Evolutionary conservation across 176 grass and related monocot genomes (phyloP).

Genomic region (Oryza brachyantha): DNA sequence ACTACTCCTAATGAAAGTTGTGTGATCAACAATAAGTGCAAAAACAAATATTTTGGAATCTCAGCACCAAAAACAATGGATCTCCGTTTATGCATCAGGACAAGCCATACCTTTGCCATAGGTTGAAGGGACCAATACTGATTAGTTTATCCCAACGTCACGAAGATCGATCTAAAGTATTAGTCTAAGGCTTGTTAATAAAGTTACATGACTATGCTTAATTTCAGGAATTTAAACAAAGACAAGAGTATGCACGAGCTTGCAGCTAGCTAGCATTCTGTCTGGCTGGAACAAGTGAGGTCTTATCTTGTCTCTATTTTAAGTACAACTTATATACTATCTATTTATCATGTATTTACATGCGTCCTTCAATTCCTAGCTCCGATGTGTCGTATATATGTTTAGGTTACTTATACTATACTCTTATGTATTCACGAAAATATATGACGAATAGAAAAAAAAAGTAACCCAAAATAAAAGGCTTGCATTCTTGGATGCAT

Average conservation of each 20-base stretch:
- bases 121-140: constrained; percentile 5
- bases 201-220: constrained; percentile 26
- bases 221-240: constrained; percentile 20
- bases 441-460: too few species aligned
- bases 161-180: constrained; percentile 18
- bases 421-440: too few species aligned
- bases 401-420: too few species aligned
- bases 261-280: not conserved
- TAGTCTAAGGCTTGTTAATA: constrained; percentile 5
- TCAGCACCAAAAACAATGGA: not conserved
- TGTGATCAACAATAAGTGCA: not conserved
- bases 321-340: not conserved
- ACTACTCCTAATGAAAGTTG: too few species aligned
- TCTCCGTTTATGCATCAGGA: constrained; percentile 10
- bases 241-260: constrained; percentile 8
- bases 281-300: constrained; percentile 3
- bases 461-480: too few species aligned
- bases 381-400: too few species aligned
- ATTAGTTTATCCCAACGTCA: constrained; percentile 29
- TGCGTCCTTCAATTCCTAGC: too few species aligned
- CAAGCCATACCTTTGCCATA: constrained; percentile 28
- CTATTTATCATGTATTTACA: not conserved
- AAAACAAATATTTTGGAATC: not conserved
- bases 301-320: not conserved
- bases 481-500: too few species aligned